These are phyloP conservation scores for Globisporangium mamillatum DNA, from an alignment of 352 stramenopile species.

Conservation along the genomic window DNA sequence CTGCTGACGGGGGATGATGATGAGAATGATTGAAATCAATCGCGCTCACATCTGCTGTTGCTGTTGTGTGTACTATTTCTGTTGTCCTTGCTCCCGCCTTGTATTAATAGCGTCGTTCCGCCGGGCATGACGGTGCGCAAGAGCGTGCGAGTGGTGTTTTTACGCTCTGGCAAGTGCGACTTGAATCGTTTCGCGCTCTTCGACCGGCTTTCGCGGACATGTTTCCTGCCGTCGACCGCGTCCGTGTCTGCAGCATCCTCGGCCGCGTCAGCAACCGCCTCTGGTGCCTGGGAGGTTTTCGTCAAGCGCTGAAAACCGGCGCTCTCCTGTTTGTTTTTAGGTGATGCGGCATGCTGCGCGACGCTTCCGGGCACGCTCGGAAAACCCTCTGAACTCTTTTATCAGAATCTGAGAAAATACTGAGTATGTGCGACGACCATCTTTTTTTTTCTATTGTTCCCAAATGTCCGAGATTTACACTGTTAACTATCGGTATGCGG, in stretches of 20 bases:
- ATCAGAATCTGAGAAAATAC: too few relatives aligned
- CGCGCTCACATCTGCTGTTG: not conserved
- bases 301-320: constrained; percentile 17
- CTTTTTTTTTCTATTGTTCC: too few relatives aligned
- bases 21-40: not conserved
- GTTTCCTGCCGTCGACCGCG: constrained; percentile 39
- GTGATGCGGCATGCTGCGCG: constrained; percentile 24
- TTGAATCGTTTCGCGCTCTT: constrained; percentile 55
- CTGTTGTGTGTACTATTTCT: not conserved
- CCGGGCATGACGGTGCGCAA: constrained; percentile 56
- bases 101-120: constrained; percentile 28
- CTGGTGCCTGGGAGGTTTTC: constrained; percentile 28
- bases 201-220: constrained; percentile 56
- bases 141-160: constrained; percentile 57
- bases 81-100: not conserved
- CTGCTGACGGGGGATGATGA: not conserved
- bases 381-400: not conserved
- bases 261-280: not conserved
- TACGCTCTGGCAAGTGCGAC: constrained; percentile 38
- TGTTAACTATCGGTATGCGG: too few relatives aligned
- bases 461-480: too few relatives aligned
- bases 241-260: too few relatives aligned
- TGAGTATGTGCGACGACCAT: too few relatives aligned
- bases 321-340: constrained; percentile 13
- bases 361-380: constrained; percentile 9